A percentile compares a stretch with the other conserved stretches of the same genome.
These are phyloP conservation scores for Colletotrichum magnum DNA, from an alignment of 2,329 filamentous ascomycete genomes.

Conservation along the genomic window DNA sequence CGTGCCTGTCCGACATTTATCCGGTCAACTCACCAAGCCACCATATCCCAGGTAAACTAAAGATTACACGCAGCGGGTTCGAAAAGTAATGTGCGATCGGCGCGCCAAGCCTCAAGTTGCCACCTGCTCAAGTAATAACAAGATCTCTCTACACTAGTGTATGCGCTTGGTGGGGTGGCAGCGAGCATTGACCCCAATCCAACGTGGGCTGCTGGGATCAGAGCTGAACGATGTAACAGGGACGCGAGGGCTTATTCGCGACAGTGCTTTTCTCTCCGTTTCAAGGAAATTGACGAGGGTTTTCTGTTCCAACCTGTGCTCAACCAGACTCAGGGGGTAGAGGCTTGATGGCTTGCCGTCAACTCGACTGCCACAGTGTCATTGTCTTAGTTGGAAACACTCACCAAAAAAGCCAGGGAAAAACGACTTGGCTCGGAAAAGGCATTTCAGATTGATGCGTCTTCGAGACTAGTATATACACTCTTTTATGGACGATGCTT, in stretches of 20 bases:
- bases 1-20: too few relatives aligned
- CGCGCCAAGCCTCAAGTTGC: slow-evolving; percentile 16
- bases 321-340: background rate
- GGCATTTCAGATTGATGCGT: slow-evolving; percentile 17
- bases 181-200: background rate
- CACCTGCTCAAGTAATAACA: slow-evolving; percentile 24
- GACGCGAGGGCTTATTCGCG: background rate
- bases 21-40: background rate
- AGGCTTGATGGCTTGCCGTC: background rate
- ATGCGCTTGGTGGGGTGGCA: background rate
- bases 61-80: slow-evolving; percentile 18
- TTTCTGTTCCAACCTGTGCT: background rate
- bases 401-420: background rate
- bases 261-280: slow-evolving; percentile 10
- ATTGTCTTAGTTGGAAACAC: background rate
- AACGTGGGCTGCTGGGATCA: slow-evolving; percentile 15
- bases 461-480: slow-evolving; percentile 23
- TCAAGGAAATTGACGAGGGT: slow-evolving; percentile 2
- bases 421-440: background rate
- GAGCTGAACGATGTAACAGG: background rate
- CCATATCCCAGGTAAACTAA: slow-evolving; percentile 11
- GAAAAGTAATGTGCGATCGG: slow-evolving; percentile 15
- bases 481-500: slow-evolving; percentile 21
- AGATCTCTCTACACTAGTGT: slow-evolving; percentile 15
- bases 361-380: background rate